These are phyloP conservation scores for Cryomyces minteri DNA, from an alignment of 495 filamentous ascomycete genomes.

Conservation along the genomic window DNA sequence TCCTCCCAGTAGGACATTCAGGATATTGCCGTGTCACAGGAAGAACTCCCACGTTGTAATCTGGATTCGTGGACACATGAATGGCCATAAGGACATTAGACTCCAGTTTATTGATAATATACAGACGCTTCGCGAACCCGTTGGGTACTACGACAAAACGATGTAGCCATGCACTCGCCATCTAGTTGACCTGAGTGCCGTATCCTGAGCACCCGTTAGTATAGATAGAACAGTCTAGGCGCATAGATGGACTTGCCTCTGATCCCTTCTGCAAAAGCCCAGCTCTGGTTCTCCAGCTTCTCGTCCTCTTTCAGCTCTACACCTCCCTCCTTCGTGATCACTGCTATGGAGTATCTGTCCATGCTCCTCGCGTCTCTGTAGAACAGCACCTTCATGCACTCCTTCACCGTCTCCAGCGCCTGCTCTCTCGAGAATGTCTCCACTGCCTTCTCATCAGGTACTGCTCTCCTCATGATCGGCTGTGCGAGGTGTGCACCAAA, in stretches of 20 bases:
- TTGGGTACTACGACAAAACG: no score
- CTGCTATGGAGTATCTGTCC: constrained; percentile 78
- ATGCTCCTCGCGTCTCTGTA: constrained; percentile 89
- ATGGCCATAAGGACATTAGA: no score
- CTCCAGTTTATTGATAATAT: no score
- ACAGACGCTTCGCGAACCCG: no score
- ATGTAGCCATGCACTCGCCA: background rate
- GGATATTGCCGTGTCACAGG: no score
- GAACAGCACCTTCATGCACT: constrained; percentile 96
- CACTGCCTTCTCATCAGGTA: constrained; percentile 62
- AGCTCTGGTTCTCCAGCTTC: constrained; percentile 69
- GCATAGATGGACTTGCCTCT: constrained; percentile 24
- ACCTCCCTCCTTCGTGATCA: constrained; percentile 62
- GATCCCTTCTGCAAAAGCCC: constrained; percentile 87
- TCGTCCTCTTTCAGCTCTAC: constrained; percentile 71
- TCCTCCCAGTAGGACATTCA: no score
- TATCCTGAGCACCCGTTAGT: constrained; percentile 21
- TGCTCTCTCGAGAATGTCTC: constrained; percentile 52
- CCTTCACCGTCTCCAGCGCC: constrained; percentile 61
- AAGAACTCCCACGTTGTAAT: no score
- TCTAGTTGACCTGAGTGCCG: constrained; percentile 44
- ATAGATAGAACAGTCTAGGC: no score
- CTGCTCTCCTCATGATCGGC: constrained; percentile 67
- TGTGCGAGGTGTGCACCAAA: constrained; percentile 87
- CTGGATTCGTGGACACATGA: no score